These are phyloP conservation scores for Ramalina intermedia DNA, from an alignment of 495 filamentous ascomycete genomes.

Conservation along the genomic window DNA sequence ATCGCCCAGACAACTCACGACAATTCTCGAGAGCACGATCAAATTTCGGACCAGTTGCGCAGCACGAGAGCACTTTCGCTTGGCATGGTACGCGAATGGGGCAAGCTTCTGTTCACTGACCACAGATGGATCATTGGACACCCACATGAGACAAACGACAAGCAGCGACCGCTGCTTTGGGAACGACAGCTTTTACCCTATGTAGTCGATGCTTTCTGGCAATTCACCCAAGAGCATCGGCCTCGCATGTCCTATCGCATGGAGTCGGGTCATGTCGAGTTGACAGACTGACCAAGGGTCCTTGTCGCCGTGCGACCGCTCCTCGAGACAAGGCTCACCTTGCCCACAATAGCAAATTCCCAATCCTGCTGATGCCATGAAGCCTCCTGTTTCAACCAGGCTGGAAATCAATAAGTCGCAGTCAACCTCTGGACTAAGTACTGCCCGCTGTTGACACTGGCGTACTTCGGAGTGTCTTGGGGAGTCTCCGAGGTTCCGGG, in stretches of 20 bases:
- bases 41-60: neutral
- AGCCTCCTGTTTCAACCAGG: neutral
- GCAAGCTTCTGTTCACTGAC: neutral
- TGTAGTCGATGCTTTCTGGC: slow-evolving; percentile 2
- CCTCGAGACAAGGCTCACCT: too few relatives aligned
- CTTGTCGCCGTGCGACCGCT: too few relatives aligned
- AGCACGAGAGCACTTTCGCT: neutral
- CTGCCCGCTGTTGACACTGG: slow-evolving; percentile 61
- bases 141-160: neutral
- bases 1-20: neutral
- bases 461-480: slow-evolving; percentile 58
- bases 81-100: neutral
- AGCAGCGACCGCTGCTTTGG: neutral
- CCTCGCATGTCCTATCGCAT: neutral
- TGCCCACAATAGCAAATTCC: neutral
- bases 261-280: neutral
- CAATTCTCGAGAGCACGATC: neutral
- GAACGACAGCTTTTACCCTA: slow-evolving; percentile 6
- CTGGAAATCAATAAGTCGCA: slow-evolving; percentile 43
- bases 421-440: slow-evolving; percentile 70
- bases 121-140: neutral
- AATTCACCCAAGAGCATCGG: neutral
- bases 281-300: neutral
- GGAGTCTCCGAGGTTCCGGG: slow-evolving; percentile 67
- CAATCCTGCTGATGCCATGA: neutral